A percentile compares a stretch with the other conserved stretches of the same genome.
Evolutionary conservation across 306 rosid species (phyloP).

Genomic region (Prunus padus): DNA sequence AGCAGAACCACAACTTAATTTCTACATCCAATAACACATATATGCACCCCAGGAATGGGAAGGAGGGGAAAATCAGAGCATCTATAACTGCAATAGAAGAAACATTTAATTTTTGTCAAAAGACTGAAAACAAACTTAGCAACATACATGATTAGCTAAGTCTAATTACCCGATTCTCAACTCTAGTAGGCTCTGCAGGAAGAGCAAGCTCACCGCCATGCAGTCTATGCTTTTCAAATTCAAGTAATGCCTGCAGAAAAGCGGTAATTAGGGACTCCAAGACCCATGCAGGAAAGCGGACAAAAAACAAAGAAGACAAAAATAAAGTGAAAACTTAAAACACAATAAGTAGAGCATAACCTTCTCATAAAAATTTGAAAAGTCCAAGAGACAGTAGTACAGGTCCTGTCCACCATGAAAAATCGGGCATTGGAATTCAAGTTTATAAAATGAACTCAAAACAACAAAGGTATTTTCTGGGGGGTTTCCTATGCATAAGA

Average conservation of each 20-base stretch:
- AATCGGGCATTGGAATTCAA: background rate
- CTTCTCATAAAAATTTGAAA: conserved; percentile 74
- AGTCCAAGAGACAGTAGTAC: conserved; percentile 84
- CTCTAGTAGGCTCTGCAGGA: conserved; percentile 55
- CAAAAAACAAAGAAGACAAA: background rate
- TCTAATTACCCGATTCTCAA: conserved; percentile 59
- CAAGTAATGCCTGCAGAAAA: conserved; percentile 62
- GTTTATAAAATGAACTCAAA: background rate
- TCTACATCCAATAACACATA: conserved; percentile 1
- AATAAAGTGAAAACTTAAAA: background rate
- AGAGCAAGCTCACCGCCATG: conserved; percentile 55
- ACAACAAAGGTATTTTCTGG: background rate
- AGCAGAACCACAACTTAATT: background rate
- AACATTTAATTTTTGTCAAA: background rate
- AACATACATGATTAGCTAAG: background rate
- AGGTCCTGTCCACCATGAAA: conserved; percentile 47
- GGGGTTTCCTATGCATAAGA: background rate
- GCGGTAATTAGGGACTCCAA: background rate
- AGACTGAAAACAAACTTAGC: background rate
- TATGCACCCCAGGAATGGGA: background rate
- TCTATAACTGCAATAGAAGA: background rate
- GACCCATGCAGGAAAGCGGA: background rate
- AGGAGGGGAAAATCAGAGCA: too few relatives aligned
- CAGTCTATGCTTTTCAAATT: conserved; percentile 63
- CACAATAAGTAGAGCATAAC: conserved; percentile 24